Percentiles rank a stretch among this genome's conserved stretches.
phyloP scores from a whole-genome alignment of 148 eudicot species.

The Vaccinium vitisidaea region DNA sequence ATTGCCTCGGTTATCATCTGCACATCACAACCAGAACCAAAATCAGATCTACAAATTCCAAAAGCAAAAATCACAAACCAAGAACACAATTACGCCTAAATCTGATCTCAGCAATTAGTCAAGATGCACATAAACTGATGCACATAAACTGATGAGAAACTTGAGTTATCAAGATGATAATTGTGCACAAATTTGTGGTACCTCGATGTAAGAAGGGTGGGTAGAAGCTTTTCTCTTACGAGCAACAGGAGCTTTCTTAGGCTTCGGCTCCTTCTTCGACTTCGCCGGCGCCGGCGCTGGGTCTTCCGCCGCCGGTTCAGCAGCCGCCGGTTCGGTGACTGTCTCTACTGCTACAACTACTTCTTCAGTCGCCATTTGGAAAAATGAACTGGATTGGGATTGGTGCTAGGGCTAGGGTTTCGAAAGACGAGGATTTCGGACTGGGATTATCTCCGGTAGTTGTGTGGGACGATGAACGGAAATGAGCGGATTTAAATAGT shows the following conservation, averaged over 20 bases:
- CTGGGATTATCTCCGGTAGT: background rate
- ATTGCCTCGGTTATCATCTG: constrained; percentile 57
- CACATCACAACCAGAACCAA: background rate
- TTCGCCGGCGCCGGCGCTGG: constrained; percentile 23
- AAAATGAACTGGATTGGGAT: background rate
- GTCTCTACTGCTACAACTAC: constrained; percentile 29
- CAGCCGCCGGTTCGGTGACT: constrained; percentile 27
- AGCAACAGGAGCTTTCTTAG: constrained; percentile 29
- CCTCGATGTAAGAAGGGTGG: constrained; percentile 61
- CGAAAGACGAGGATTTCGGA: background rate
- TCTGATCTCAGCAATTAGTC: background rate
- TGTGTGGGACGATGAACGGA: constrained; percentile 10
- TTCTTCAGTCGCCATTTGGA: constrained; percentile 59
- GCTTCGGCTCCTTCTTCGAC: constrained; percentile 34
- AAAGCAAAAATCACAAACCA: background rate
- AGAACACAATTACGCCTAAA: background rate
- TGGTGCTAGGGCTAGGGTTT: constrained; percentile 21
- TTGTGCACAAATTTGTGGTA: background rate
- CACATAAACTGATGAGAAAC: background rate
- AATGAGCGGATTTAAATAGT: constrained; percentile 52
- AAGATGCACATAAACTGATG: background rate
- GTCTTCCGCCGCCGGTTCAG: constrained; percentile 29
- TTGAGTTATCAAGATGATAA: too few species aligned
- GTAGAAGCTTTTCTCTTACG: constrained; percentile 30
- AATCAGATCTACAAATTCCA: constrained; percentile 10